A percentile compares a stretch with the other conserved stretches of the same genome.
phyloP scores from a whole-genome alignment of 83 land plant species.

The Isoetes engelmannii region DNA sequence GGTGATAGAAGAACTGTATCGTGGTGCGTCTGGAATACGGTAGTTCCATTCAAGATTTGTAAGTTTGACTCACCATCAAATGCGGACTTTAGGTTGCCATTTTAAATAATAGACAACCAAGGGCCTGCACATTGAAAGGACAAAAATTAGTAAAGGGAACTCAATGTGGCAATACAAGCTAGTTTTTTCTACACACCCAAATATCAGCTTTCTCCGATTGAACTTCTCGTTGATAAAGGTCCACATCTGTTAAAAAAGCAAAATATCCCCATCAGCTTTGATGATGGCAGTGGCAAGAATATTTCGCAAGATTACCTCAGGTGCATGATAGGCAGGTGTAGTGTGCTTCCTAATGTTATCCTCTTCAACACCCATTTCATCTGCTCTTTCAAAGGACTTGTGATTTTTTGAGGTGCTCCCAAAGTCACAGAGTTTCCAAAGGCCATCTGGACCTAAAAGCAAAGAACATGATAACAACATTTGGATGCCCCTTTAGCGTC shows the following conservation, averaged over 20 bases:
- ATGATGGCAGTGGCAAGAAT: background rate
- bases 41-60: slow-evolving; percentile 96
- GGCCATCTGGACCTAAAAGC: slow-evolving; percentile 66
- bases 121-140: slow-evolving; percentile 55
- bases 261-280: background rate
- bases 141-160: background rate
- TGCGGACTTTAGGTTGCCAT: slow-evolving; percentile 83
- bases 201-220: slow-evolving; percentile 95
- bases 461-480: slow-evolving; percentile 31
- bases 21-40: slow-evolving; percentile 81
- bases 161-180: background rate
- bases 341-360: slow-evolving; percentile 94
- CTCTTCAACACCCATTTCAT: slow-evolving; percentile 98
- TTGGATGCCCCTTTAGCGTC: slow-evolving; percentile 72
- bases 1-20: slow-evolving; percentile 48
- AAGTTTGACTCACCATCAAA: slow-evolving; percentile 99
- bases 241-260: slow-evolving; percentile 89
- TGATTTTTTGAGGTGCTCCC: slow-evolving; percentile 98
- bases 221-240: slow-evolving; percentile 73
- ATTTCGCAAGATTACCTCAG: slow-evolving; percentile 53
- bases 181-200: slow-evolving; percentile 59
- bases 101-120: slow-evolving; percentile 86
- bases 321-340: slow-evolving; percentile 98
- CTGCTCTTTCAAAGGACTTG: slow-evolving; percentile 82
- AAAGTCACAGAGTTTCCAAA: slow-evolving; percentile 97